A percentile compares a stretch with the other conserved stretches of the same genome.
Conservation (phyloP, 2,329 filamentous ascomycete genomes). For the Fusarium udum region DNA sequence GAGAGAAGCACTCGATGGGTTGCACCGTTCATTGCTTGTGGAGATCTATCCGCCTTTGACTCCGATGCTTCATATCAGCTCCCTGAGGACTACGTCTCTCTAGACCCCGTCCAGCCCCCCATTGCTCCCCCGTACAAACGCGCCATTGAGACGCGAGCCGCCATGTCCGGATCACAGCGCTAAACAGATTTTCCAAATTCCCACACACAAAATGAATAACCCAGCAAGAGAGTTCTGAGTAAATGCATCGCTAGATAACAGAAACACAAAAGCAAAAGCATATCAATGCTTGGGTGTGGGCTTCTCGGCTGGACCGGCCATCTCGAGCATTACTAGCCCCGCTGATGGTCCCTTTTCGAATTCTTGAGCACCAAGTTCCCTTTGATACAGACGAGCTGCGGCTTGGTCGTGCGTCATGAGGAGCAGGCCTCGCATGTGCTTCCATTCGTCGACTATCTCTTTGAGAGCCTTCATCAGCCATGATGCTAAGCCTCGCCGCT, state of each 20-base stretch:
- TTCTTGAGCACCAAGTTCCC: slow-evolving; percentile 56
- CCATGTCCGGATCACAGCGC: slow-evolving; percentile 46
- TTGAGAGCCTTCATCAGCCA: slow-evolving; percentile 72
- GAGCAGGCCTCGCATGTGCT: slow-evolving; percentile 67
- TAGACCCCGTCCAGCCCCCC: slow-evolving; percentile 93
- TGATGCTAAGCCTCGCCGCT: slow-evolving; percentile 68
- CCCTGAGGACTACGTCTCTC: slow-evolving; percentile 83
- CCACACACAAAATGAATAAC: slow-evolving; percentile 11
- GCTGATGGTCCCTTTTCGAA: slow-evolving; percentile 55
- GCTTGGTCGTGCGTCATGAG: slow-evolving; percentile 59
- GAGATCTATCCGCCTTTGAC: slow-evolving; percentile 93
- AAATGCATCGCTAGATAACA: slow-evolving; percentile 34
- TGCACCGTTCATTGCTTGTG: slow-evolving; percentile 95
- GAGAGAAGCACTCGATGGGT: slow-evolving; percentile 75
- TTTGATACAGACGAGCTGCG: slow-evolving; percentile 57
- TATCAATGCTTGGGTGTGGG: slow-evolving; percentile 46
- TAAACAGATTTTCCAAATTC: slow-evolving; percentile 31
- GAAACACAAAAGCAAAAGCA: slow-evolving; percentile 19
- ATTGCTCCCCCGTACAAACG: slow-evolving; percentile 95
- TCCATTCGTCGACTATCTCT: slow-evolving; percentile 65
- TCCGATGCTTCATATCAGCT: slow-evolving; percentile 94
- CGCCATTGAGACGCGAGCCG: slow-evolving; percentile 76
- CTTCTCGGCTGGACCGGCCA: slow-evolving; percentile 51
- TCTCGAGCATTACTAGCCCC: slow-evolving; percentile 54
- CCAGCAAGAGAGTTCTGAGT: slow-evolving; percentile 14